Base-by-base conservation (phyloP, 108 stramenopile species). In the Cyclotella baltica region DNA sequence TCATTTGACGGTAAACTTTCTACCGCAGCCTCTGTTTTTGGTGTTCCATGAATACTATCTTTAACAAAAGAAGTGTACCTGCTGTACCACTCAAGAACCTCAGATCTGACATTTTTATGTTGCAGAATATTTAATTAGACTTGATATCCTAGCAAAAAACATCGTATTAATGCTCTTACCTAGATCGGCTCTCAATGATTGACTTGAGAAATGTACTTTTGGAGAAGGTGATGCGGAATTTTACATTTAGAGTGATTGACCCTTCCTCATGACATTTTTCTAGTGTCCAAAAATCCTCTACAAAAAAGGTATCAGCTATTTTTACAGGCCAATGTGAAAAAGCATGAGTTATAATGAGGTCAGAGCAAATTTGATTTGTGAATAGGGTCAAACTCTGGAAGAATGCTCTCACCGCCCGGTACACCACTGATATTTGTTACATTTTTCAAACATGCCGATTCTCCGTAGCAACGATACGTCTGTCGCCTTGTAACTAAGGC, bases 251-350 rank as follows among this genome's bases (percentile, higher is more conserved):
- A 37, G 20, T 62, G 25, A 87, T 59, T 31, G n/a, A n/a, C n/a
- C 70, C 55, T 27, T 11, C 58, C 22, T 83, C 63, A 61, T 85
- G 40, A 19, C 56, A 18, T 40, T 74, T 18, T 59, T 89, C 86
- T 6, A 93, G 65, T 16, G 88, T 50, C 90, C 92, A 93, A 51
- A 64, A 63, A 56, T 93, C 92, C 52, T 88, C 83, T 0, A 93
- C 84, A 28, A 77, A 81, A 75, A 93, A 93, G n/a, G 75, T 73
- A 69, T 91, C 90, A 0, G 81, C 82, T 43, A 20, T 52, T 0
- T 48, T 87, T 85, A 40, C 13, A 1, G 27, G 28, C 3, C 20
- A 57, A 4, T 8, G 10, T 35, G 1, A 62, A 13, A 15, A 62
- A 23, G 15, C n/a, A n/a, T n/a, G n/a, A n/a, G n/a, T n/a, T n/a